Evolutionary conservation across 768 basidiomycete species (phyloP).

Genomic region (Trametes cinnabarina): DNA sequence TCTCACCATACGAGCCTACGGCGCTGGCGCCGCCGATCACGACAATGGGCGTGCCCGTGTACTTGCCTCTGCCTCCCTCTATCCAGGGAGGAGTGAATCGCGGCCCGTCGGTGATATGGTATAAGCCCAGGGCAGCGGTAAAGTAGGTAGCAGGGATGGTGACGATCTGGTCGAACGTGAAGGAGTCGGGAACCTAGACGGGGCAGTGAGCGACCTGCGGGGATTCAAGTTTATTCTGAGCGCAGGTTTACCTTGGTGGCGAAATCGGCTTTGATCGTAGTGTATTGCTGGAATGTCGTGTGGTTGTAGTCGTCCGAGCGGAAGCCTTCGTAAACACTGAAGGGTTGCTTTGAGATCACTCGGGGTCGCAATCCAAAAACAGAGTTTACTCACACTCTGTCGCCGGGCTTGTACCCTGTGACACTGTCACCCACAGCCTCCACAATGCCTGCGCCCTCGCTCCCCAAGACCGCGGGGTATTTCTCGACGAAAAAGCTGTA

Average conservation of each 20-base stretch:
- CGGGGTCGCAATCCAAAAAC: too few species aligned
- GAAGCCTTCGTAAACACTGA: too few species aligned
- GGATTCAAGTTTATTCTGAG: too few species aligned
- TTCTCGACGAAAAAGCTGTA: constrained; percentile 21
- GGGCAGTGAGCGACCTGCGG: not conserved
- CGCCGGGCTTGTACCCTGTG: constrained; percentile 26
- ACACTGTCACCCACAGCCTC: too few species aligned
- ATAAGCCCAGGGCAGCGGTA: constrained; percentile 28
- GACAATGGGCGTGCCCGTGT: constrained; percentile 14
- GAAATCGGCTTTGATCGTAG: constrained; percentile 21
- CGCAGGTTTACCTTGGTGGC: constrained; percentile 18
- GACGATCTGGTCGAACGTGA: constrained; percentile 16
- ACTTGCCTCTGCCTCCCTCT: constrained; percentile 13
- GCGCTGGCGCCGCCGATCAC: too few species aligned
- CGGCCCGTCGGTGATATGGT: not conserved
- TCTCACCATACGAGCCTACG: too few species aligned
- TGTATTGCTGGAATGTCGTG: constrained; percentile 24
- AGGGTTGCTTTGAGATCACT: not conserved
- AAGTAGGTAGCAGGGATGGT: constrained; percentile 4
- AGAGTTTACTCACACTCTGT: constrained; percentile 34
- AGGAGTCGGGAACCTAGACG: constrained; percentile 14
- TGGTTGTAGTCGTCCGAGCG: not conserved
- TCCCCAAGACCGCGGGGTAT: constrained; percentile 20
- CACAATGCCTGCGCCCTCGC: too few species aligned
- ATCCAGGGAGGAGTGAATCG: constrained; percentile 20